Evolutionary conservation across 2,329 filamentous ascomycete genomes (phyloP).

Genomic region (Ploettnerulaceae sp.): DNA sequence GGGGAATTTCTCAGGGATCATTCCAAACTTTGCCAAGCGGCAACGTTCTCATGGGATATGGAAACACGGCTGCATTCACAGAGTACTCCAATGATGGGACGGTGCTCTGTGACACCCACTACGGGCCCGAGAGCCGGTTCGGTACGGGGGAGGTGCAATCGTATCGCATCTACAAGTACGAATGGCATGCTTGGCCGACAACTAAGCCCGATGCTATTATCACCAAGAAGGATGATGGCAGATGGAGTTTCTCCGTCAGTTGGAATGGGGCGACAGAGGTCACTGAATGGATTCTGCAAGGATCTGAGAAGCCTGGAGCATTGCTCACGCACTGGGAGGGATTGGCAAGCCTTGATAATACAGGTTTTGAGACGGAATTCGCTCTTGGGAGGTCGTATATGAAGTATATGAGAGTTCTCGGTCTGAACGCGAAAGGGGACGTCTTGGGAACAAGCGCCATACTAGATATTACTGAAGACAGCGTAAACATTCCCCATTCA

Average conservation of each 20-base stretch:
- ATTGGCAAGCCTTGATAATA: background rate
- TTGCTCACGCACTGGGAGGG: background rate
- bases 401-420: background rate
- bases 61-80: constrained; percentile 12
- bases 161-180: constrained; percentile 33
- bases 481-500: no score
- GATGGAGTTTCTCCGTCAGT: constrained; percentile 44
- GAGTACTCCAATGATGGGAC: constrained; percentile 27
- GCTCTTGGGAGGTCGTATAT: background rate
- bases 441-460: no score
- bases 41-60: constrained; percentile 21
- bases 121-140: constrained; percentile 31
- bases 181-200: constrained; percentile 34
- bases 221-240: background rate
- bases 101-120: constrained; percentile 32
- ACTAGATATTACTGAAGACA: no score
- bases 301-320: background rate
- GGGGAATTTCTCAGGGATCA: constrained; percentile 18
- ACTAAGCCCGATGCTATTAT: constrained; percentile 34
- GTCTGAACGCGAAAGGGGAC: background rate
- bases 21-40: constrained; percentile 16
- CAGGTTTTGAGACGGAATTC: background rate
- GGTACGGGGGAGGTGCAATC: constrained; percentile 7
- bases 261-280: constrained; percentile 49
- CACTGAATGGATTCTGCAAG: constrained; percentile 35